A percentile compares a stretch with the other conserved stretches of the same genome.
These are phyloP conservation scores for Megacollybia marginata DNA, from an alignment of 768 basidiomycete genomes.

Conservation along the genomic window DNA sequence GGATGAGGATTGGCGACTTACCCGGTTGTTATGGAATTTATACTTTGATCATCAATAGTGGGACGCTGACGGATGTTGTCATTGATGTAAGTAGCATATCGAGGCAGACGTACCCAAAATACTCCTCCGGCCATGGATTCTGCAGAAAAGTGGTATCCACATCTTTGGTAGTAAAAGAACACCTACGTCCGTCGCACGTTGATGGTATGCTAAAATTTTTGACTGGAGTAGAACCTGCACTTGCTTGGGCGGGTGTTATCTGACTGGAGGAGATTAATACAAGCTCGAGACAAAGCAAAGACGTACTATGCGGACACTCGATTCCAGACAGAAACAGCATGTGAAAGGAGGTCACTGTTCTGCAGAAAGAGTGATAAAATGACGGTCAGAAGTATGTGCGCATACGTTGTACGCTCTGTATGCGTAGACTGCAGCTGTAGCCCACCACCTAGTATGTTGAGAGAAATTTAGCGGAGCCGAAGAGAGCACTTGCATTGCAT, in stretches of 20 bases:
- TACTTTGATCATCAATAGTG: slow-evolving; percentile 28
- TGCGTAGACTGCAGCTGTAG: slow-evolving; percentile 40
- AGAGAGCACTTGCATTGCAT: slow-evolving; percentile 29
- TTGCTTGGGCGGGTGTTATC: slow-evolving; percentile 32
- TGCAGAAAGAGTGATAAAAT: not conserved
- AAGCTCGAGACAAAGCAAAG: not conserved
- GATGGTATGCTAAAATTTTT: slow-evolving; percentile 34
- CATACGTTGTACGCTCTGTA: slow-evolving; percentile 35
- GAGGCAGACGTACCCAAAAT: slow-evolving; percentile 35
- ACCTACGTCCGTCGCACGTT: slow-evolving; percentile 37
- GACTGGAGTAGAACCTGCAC: slow-evolving; percentile 26
- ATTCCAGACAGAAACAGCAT: slow-evolving; percentile 42
- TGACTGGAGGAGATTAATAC: slow-evolving; percentile 21
- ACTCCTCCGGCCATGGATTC: slow-evolving; percentile 48
- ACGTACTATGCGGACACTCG: slow-evolving; percentile 39
- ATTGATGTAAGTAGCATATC: not conserved
- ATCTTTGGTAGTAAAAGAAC: not conserved
- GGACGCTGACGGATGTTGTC: slow-evolving; percentile 26
- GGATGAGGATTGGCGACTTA: slow-evolving; percentile 13
- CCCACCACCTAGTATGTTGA: slow-evolving; percentile 38
- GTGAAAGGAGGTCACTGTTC: slow-evolving; percentile 31
- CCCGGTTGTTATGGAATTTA: slow-evolving; percentile 49
- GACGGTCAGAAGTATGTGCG: not conserved
- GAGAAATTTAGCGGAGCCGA: not conserved
- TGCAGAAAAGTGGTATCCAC: slow-evolving; percentile 8